phyloP scores from a whole-genome alignment of 768 basidiomycete genomes.

The Boletus tylopilopsis region DNA sequence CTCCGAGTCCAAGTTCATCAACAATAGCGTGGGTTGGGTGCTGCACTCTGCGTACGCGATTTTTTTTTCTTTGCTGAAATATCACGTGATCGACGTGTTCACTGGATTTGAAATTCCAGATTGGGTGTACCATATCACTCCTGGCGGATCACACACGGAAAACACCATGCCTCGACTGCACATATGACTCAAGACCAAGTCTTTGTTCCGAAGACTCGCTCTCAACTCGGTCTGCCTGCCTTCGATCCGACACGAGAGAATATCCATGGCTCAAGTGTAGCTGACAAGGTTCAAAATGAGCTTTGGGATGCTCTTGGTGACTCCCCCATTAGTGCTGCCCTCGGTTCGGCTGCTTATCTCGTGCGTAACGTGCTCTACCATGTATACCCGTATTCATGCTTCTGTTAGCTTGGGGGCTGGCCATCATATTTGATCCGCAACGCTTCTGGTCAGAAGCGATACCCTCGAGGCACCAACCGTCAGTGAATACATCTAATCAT shows the following conservation, averaged over 20 bases:
- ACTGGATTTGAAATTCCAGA: slow-evolving; percentile 36
- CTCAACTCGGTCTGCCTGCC: slow-evolving; percentile 58
- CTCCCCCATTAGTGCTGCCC: slow-evolving; percentile 72
- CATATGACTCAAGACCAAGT: slow-evolving; percentile 97
- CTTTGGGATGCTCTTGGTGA: slow-evolving; percentile 87
- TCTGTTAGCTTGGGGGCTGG: slow-evolving; percentile 71
- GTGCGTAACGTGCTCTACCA: slow-evolving; percentile 33
- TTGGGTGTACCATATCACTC: slow-evolving; percentile 96
- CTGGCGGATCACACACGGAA: slow-evolving; percentile 91
- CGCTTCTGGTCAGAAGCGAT: slow-evolving; percentile 79
- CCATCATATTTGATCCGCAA: slow-evolving; percentile 79
- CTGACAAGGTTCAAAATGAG: slow-evolving; percentile 65
- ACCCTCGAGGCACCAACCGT: slow-evolving; percentile 81
- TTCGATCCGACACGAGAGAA: slow-evolving; percentile 70
- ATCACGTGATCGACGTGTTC: slow-evolving; percentile 23
- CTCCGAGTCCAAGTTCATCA: slow-evolving; percentile 87
- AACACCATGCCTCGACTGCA: slow-evolving; percentile 92
- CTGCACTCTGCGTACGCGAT: slow-evolving; percentile 78
- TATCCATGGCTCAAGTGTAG: slow-evolving; percentile 57
- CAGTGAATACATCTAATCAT: slow-evolving; percentile 27
- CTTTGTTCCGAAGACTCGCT: slow-evolving; percentile 89
- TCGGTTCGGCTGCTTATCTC: slow-evolving; percentile 54
- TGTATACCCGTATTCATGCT: slow-evolving; percentile 1
- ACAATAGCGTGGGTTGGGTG: slow-evolving; percentile 90
- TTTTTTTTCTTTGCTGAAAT: background rate